Conservation (phyloP, 2,329 filamentous ascomycete species). For the Sclerotinia borealis region DNA sequence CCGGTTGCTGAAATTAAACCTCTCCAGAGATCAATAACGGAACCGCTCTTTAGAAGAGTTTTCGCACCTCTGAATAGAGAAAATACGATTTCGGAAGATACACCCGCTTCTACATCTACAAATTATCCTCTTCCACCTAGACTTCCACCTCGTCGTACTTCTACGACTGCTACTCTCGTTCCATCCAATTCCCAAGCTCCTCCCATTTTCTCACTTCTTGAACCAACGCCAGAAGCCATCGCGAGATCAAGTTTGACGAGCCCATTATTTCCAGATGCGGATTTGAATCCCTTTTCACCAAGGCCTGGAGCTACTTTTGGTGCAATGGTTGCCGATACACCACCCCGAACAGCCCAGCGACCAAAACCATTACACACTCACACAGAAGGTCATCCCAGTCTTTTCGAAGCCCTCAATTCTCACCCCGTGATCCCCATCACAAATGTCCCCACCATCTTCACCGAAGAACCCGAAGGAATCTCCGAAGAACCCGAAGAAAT, state of each 20-base stretch:
- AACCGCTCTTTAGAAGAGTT: neutral
- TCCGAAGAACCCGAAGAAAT: neutral
- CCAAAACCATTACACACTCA: neutral
- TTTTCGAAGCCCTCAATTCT: conserved; percentile 5
- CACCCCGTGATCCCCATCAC: neutral
- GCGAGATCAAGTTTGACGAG: neutral
- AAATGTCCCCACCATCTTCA: neutral
- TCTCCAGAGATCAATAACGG: neutral
- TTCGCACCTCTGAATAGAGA: neutral
- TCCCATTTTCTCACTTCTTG: neutral
- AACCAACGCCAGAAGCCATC: neutral
- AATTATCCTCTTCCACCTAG: neutral
- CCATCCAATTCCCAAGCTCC: conserved; percentile 1
- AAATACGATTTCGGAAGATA: neutral
- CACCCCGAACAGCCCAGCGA: neutral
- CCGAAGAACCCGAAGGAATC: neutral
- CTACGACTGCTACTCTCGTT: neutral
- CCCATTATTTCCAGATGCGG: neutral
- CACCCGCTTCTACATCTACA: neutral
- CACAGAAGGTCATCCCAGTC: neutral
- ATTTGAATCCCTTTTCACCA: conserved; percentile 2
- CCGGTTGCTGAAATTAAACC: neutral
- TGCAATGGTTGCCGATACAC: conserved; percentile 1
- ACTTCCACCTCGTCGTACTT: neutral
- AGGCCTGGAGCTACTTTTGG: conserved; percentile 4